Percentiles rank a stretch among this genome's conserved stretches.
These are phyloP conservation scores for Groenewaldozyma salmanticensis DNA, from an alignment of 805 yeast species.

Conservation along the genomic window DNA sequence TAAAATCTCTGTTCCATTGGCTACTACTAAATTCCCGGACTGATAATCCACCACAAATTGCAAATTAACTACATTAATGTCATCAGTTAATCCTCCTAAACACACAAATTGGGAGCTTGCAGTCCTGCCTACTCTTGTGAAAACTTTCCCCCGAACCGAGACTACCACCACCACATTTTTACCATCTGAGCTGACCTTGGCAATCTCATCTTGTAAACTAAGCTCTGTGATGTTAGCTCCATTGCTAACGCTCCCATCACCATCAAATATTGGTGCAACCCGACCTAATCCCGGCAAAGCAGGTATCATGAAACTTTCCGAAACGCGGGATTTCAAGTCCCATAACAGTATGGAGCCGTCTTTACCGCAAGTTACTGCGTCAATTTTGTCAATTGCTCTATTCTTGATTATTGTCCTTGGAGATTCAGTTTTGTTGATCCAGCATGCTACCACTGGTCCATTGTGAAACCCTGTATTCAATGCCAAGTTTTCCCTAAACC, in stretches of 20 bases:
- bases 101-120: not conserved
- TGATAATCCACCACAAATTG: constrained; percentile 12
- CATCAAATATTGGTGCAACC: not conserved
- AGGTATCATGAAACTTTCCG: constrained; percentile 6
- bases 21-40: constrained; percentile 11
- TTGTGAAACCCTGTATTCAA: constrained; percentile 16
- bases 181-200: constrained; percentile 10
- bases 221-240: too few species aligned
- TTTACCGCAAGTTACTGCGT: constrained; percentile 15
- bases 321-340: constrained; percentile 12
- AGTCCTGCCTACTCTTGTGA: not conserved
- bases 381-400: constrained; percentile 8
- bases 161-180: constrained; percentile 9
- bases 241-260: too few species aligned
- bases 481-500: constrained; percentile 18
- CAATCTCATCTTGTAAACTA: constrained; percentile 1
- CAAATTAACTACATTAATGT: not conserved
- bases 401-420: constrained; percentile 4
- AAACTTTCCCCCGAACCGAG: constrained; percentile 8
- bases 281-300: not conserved
- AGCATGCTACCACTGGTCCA: constrained; percentile 18
- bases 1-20: constrained; percentile 4
- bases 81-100: constrained; percentile 1
- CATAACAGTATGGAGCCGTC: constrained; percentile 15
- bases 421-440: constrained; percentile 19